Conservation (phyloP, 176 grass and related monocot species). For the Cenchrus purpureus region DNA sequence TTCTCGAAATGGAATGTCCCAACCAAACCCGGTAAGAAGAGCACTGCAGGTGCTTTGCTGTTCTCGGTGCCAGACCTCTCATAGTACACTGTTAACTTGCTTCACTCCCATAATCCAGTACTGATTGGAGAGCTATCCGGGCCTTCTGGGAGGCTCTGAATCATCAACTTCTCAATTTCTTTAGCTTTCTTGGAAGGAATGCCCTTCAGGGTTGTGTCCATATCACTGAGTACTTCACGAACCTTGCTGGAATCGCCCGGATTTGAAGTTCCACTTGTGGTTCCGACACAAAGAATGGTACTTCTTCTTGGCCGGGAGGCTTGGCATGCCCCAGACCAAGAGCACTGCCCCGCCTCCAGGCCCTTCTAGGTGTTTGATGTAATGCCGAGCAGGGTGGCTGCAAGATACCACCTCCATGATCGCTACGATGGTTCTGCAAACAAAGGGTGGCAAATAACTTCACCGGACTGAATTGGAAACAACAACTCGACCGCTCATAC, state of each 20-base stretch:
- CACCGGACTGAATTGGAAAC: neutral
- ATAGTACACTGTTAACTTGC: conserved; percentile 89
- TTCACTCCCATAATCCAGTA: conserved; percentile 86
- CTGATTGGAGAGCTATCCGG: conserved; percentile 60
- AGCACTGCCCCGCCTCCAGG: conserved; percentile 38
- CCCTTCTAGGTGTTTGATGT: conserved; percentile 50
- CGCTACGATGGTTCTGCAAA: conserved; percentile 32
- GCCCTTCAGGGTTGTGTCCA: conserved; percentile 52
- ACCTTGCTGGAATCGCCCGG: conserved; percentile 27
- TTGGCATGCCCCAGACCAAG: conserved; percentile 33
- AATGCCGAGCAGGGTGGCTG: conserved; percentile 59
- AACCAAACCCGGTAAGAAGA: conserved; percentile 95
- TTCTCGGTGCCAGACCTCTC: conserved; percentile 76
- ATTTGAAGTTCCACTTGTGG: conserved; percentile 28
- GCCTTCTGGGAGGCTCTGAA: conserved; percentile 70
- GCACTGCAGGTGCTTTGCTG: conserved; percentile 72
- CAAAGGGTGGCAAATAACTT: conserved; percentile 10
- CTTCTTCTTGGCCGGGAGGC: conserved; percentile 41
- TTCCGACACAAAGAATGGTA: conserved; percentile 41
- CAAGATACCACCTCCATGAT: conserved; percentile 79
- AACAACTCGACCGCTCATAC: neutral
- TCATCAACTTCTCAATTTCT: conserved; percentile 54
- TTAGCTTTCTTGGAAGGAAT: conserved; percentile 47
- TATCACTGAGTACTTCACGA: conserved; percentile 28
- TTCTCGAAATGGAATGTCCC: conserved; percentile 93